phyloP scores from a whole-genome alignment of 1,284 basidiomycete genomes.

The Phaffia rhodozyma region DNA sequence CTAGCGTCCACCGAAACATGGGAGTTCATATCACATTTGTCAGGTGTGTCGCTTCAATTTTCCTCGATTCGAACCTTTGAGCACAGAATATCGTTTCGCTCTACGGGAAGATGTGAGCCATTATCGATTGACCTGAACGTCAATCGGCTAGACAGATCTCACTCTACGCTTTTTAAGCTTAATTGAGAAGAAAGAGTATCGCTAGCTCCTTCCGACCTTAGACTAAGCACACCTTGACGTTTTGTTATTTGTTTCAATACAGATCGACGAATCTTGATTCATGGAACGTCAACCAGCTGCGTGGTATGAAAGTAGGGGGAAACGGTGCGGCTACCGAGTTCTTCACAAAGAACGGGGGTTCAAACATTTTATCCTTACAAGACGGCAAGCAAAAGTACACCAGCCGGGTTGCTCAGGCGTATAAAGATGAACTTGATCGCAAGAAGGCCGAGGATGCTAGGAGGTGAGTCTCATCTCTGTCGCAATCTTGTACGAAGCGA shows the following conservation, averaged over 20 bases:
- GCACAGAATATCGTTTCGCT: too few species aligned
- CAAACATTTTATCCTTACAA: slow-evolving; percentile 54
- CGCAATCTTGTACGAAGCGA: too few species aligned
- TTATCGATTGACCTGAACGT: too few species aligned
- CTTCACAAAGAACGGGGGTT: slow-evolving; percentile 74
- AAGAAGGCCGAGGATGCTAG: slow-evolving; percentile 68
- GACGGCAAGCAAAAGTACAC: slow-evolving; percentile 87
- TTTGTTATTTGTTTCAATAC: slow-evolving; percentile 6
- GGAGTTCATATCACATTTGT: slow-evolving; percentile 98
- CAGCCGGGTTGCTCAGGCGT: slow-evolving; percentile 66
- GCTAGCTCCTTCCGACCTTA: not conserved
- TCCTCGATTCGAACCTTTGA: too few species aligned
- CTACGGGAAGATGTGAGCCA: too few species aligned
- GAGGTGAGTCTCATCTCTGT: slow-evolving; percentile 40
- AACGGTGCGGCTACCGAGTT: slow-evolving; percentile 84
- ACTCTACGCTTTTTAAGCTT: not conserved
- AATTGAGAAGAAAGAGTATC: not conserved
- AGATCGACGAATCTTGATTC: slow-evolving; percentile 95
- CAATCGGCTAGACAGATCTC: slow-evolving; percentile 4
- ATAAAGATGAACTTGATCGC: slow-evolving; percentile 81
- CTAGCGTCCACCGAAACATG: slow-evolving; percentile 87
- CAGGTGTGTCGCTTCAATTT: slow-evolving; percentile 45
- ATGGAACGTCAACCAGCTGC: slow-evolving; percentile 83
- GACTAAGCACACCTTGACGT: not conserved
- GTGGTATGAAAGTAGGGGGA: slow-evolving; percentile 93